Evolutionary conservation across 179 eudicot genomes (phyloP).

Genomic region (Gypsophila paniculata): DNA sequence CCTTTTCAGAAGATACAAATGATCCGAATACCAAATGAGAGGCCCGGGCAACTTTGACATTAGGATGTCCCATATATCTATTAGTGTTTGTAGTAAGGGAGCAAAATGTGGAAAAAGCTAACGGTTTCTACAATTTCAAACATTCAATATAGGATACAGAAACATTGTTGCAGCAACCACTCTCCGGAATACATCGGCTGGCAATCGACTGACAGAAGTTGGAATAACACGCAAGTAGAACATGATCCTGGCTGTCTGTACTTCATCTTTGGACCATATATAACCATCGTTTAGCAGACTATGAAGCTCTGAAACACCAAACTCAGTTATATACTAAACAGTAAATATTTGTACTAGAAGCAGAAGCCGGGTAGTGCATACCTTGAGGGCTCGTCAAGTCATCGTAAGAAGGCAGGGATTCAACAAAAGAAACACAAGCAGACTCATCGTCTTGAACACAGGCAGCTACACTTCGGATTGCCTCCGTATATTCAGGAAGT

Average conservation of each 20-base stretch:
- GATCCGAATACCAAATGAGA: slow-evolving; percentile 75
- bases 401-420: slow-evolving; percentile 73
- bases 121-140: slow-evolving; percentile 3
- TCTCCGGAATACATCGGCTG: slow-evolving; percentile 51
- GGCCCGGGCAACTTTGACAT: slow-evolving; percentile 71
- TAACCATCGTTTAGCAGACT: slow-evolving; percentile 40
- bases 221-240: slow-evolving; percentile 85
- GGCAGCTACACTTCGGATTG: slow-evolving; percentile 57
- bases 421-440: slow-evolving; percentile 65
- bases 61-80: slow-evolving; percentile 89
- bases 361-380: slow-evolving; percentile 14
- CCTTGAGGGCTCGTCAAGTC: slow-evolving; percentile 53
- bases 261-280: slow-evolving; percentile 76
- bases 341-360: background rate
- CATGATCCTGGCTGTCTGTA: slow-evolving; percentile 81
- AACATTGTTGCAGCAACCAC: slow-evolving; percentile 79
- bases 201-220: slow-evolving; percentile 66
- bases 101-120: slow-evolving; percentile 6
- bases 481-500: slow-evolving; percentile 83
- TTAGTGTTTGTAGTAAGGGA: slow-evolving; percentile 39
- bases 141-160: slow-evolving; percentile 64
- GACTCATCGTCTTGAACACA: slow-evolving; percentile 65
- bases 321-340: background rate
- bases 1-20: slow-evolving; percentile 72
- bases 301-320: slow-evolving; percentile 40